Percentiles rank a stretch among this genome's conserved stretches.
phyloP scores from a whole-genome alignment of 2,329 filamentous ascomycete genomes.

The Polychaeton citri region DNA sequence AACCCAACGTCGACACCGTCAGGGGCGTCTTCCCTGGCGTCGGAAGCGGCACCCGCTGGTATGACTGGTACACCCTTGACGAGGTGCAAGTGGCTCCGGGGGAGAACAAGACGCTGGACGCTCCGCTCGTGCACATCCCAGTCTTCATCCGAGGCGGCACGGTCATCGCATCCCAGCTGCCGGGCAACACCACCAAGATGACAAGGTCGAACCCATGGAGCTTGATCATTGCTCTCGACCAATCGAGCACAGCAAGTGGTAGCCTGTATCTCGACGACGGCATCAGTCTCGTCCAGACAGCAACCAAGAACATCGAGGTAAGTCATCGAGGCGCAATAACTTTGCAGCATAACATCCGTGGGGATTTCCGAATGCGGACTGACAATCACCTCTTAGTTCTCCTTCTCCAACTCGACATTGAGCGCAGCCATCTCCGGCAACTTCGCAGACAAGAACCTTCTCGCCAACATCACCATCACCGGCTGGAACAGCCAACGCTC shows the following conservation, averaged over 20 bases:
- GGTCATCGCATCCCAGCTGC: conserved; percentile 13
- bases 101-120: conserved; percentile 14
- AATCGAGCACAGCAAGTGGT: conserved; percentile 8
- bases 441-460: conserved; percentile 9
- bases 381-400: conserved; percentile 7
- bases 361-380: not conserved
- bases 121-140: conserved; percentile 12
- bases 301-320: conserved; percentile 12
- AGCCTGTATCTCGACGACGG: conserved; percentile 16
- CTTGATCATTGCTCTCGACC: conserved; percentile 13
- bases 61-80: conserved; percentile 15
- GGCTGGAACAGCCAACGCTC: conserved; percentile 2
- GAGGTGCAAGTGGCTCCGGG: conserved; percentile 8
- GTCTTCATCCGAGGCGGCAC: conserved; percentile 12
- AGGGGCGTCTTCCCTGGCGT: conserved; percentile 16
- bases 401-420: conserved; percentile 9
- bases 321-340: no score
- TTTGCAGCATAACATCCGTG: no score
- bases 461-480: conserved; percentile 18
- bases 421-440: conserved; percentile 9
- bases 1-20: conserved; percentile 10
- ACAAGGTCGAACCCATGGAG: conserved; percentile 10
- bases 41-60: conserved; percentile 12
- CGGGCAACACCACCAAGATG: conserved; percentile 12
- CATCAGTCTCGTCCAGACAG: conserved; percentile 11